Percentiles rank a stretch among this genome's conserved stretches.
Evolutionary conservation across 371 early-diverging fungal genomes (phyloP).

Genomic region (Mucor lusitanicus): DNA sequence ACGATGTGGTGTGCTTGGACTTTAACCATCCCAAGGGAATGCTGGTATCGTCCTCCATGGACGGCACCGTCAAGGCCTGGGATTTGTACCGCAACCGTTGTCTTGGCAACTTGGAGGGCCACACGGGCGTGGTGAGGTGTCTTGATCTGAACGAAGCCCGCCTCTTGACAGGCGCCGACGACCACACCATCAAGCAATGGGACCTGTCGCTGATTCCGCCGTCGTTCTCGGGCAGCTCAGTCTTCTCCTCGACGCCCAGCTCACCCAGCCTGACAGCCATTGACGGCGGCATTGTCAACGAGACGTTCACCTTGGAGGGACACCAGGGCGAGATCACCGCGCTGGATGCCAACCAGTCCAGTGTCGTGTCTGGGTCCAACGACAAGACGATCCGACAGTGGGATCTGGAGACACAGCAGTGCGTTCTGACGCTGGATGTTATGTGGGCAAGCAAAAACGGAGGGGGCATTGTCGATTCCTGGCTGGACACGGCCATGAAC

Average conservation of each 20-base stretch:
- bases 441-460: constrained; percentile 62
- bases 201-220: constrained; percentile 63
- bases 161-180: constrained; percentile 80
- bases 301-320: constrained; percentile 51
- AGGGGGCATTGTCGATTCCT: constrained; percentile 17
- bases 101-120: constrained; percentile 61
- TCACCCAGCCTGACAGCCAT: constrained; percentile 33
- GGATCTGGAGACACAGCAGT: constrained; percentile 80
- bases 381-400: constrained; percentile 91
- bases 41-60: constrained; percentile 76
- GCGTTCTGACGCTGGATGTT: constrained; percentile 66
- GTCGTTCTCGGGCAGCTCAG: constrained; percentile 21
- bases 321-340: constrained; percentile 59
- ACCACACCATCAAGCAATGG: constrained; percentile 84
- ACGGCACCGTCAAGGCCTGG: constrained; percentile 80
- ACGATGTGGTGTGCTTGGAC: constrained; percentile 69
- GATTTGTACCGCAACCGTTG: constrained; percentile 62
- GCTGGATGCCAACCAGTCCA: constrained; percentile 46
- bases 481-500: constrained; percentile 26
- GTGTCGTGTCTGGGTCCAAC: constrained; percentile 77
- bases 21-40: constrained; percentile 67
- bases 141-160: constrained; percentile 67
- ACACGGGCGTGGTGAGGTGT: constrained; percentile 63
- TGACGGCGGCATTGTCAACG: constrained; percentile 27
- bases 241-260: constrained; percentile 26